Evolutionary conservation across 2,329 filamentous ascomycete species (phyloP).

Genomic region (Colletotrichum noveboracense): DNA sequence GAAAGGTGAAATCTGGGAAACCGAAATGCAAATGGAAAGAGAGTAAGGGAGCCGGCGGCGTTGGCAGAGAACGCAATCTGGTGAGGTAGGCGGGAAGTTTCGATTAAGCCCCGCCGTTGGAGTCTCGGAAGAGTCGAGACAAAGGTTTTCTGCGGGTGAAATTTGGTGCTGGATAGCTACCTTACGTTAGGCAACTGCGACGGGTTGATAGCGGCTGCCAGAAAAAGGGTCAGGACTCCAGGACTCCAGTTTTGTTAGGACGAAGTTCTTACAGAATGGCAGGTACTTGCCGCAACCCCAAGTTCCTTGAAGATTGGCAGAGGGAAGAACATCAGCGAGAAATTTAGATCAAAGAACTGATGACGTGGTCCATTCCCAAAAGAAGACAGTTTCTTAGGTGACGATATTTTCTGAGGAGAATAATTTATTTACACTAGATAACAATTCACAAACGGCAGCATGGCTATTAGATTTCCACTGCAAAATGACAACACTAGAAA

Average conservation of each 20-base stretch:
- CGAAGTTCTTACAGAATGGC: neutral
- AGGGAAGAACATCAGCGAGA: fast-evolving
- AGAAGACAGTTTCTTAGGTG: fast-evolving
- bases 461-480: fast-evolving
- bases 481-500: neutral
- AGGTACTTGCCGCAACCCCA: neutral
- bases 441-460: fast-evolving
- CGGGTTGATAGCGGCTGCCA: neutral
- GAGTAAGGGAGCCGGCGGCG: neutral
- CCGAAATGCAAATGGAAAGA: neutral
- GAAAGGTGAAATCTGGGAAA: fast-evolving
- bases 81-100: neutral
- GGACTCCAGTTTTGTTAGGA: neutral
- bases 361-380: neutral
- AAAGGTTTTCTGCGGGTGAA: neutral
- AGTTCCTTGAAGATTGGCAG: fast-evolving
- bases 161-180: neutral
- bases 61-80: neutral
- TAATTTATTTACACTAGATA: neutral
- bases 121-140: neutral
- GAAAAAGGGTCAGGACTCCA: neutral
- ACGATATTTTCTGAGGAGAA: neutral
- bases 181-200: neutral
- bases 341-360: neutral
- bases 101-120: neutral